phyloP scores from a whole-genome alignment of 139 green algal species.

The Picochlorum sp. region DNA sequence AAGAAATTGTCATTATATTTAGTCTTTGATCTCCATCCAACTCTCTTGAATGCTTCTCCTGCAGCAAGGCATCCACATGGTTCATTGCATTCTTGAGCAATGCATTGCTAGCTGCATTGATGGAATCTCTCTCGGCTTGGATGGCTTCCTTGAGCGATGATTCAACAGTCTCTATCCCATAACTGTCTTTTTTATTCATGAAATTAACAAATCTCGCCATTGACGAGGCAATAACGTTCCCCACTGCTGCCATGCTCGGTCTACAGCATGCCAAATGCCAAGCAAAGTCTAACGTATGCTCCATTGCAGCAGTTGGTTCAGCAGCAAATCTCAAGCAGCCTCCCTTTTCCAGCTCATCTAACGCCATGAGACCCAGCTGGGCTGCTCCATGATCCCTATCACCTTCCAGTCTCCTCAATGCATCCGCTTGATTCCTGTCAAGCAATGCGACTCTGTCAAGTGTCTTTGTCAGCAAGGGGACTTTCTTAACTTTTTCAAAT shows the following conservation, averaged over 20 bases:
- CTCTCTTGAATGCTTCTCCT: not conserved
- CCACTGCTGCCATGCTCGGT: not conserved
- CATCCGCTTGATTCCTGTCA: not conserved
- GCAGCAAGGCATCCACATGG: not conserved
- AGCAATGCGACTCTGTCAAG: not conserved
- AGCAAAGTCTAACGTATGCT: not conserved
- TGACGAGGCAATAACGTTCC: not conserved
- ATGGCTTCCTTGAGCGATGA: no score
- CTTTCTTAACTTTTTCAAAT: not conserved
- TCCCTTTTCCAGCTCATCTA: not conserved
- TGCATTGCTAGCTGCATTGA: not conserved
- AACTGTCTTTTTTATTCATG: not conserved
- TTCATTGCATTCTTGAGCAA: not conserved
- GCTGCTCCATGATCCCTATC: not conserved
- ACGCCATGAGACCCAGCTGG: not conserved
- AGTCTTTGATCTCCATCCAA: not conserved
- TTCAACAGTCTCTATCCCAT: not conserved
- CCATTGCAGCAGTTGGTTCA: not conserved
- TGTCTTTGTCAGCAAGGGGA: not conserved
- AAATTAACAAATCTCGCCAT: not conserved
- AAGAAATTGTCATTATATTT: constrained; percentile 4
- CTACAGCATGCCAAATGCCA: not conserved
- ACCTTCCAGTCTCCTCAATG: not conserved
- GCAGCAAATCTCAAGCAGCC: not conserved
- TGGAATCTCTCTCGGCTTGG: not conserved